Conservation (phyloP, 352 stramenopile species). For the Peronospora destructor region DNA sequence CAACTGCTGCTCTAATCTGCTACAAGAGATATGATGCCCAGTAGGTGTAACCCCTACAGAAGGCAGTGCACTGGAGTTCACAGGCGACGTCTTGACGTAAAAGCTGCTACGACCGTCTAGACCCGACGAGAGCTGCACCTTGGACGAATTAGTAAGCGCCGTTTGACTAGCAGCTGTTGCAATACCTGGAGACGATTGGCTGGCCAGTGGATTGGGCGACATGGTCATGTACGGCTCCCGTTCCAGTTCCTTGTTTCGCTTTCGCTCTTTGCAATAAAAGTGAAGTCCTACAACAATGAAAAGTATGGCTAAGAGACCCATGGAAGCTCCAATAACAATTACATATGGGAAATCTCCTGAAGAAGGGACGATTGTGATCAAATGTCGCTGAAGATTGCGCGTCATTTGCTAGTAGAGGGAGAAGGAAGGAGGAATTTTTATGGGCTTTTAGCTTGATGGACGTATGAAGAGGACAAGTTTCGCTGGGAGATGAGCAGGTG, state of each 20-base stretch:
- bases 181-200: slow-evolving; percentile 22
- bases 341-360: slow-evolving; percentile 23
- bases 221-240: slow-evolving; percentile 32
- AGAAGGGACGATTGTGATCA: background rate
- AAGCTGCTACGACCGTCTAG: slow-evolving; percentile 18
- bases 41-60: slow-evolving; percentile 15
- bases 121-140: slow-evolving; percentile 6
- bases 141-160: slow-evolving; percentile 1
- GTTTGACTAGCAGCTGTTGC: slow-evolving; percentile 15
- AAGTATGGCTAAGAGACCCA: slow-evolving; percentile 27
- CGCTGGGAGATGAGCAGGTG: no score
- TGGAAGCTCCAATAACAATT: slow-evolving; percentile 23
- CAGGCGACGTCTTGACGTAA: slow-evolving; percentile 33
- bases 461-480: no score
- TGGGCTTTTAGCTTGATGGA: no score
- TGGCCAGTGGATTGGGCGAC: slow-evolving; percentile 20
- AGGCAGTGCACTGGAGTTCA: slow-evolving; percentile 3
- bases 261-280: slow-evolving; percentile 25
- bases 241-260: slow-evolving; percentile 21
- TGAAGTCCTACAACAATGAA: slow-evolving; percentile 20
- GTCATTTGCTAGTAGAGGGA: slow-evolving; percentile 2
- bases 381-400: slow-evolving; percentile 5
- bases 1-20: slow-evolving; percentile 1
- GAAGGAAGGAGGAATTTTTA: no score
- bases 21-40: slow-evolving; percentile 5